These are phyloP conservation scores for Keithomyces neogunnii DNA, from an alignment of 2,329 filamentous ascomycete species.

Conservation along the genomic window DNA sequence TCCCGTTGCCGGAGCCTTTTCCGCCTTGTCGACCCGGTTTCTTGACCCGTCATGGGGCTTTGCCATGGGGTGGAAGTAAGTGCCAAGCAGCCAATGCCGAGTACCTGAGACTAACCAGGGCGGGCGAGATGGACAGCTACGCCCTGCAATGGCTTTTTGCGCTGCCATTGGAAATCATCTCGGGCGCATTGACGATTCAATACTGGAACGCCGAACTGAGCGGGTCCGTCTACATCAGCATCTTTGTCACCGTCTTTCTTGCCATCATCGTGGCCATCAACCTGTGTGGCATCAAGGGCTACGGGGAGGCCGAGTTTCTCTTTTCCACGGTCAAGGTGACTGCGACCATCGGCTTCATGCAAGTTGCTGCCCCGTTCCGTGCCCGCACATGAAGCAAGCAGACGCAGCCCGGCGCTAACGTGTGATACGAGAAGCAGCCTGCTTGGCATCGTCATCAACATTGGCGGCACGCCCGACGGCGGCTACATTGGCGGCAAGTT, in stretches of 20 bases:
- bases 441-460: constrained; percentile 77
- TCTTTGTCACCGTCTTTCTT: constrained; percentile 72
- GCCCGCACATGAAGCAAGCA: neutral
- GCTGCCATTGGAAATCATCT: constrained; percentile 77
- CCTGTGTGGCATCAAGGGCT: constrained; percentile 78
- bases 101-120: too few species aligned
- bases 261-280: constrained; percentile 51
- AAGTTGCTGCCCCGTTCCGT: constrained; percentile 22
- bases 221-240: constrained; percentile 68
- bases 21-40: constrained; percentile 88
- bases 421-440: constrained; percentile 40
- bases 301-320: constrained; percentile 83
- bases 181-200: constrained; percentile 73
- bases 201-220: constrained; percentile 64
- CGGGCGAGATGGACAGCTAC: constrained; percentile 44
- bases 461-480: constrained; percentile 63
- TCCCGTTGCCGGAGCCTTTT: constrained; percentile 86
- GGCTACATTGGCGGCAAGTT: constrained; percentile 74
- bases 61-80: constrained; percentile 88
- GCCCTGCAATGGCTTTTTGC: constrained; percentile 81
- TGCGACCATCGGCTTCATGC: constrained; percentile 84
- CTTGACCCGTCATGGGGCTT: constrained; percentile 92
- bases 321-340: constrained; percentile 81
- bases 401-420: neutral
- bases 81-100: constrained; percentile 10